phyloP scores from a whole-genome alignment of 352 stramenopile species.

The Globisporangium recalcitrans region DNA sequence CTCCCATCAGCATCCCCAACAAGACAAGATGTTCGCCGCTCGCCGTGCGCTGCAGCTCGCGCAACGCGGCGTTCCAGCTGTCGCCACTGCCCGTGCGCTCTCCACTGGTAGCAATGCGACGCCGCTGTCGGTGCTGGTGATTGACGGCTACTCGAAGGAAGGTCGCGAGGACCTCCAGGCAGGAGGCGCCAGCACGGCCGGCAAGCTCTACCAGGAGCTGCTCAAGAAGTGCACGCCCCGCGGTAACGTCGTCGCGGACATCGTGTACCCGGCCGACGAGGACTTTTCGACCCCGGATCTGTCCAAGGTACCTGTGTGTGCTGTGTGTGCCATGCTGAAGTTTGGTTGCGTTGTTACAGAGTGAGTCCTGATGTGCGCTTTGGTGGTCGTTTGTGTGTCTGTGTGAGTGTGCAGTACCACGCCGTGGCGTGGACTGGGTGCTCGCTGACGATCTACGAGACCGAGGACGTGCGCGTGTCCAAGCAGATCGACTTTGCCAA shows the following conservation, averaged over 20 bases:
- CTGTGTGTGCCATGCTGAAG: neutral
- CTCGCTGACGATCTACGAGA: slow-evolving; percentile 68
- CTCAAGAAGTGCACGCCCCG: slow-evolving; percentile 53
- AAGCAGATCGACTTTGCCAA: slow-evolving; percentile 74
- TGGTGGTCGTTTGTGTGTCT: neutral
- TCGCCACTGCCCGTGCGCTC: slow-evolving; percentile 10
- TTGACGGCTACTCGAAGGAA: slow-evolving; percentile 73
- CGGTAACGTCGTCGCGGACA: slow-evolving; percentile 44
- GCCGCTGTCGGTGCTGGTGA: slow-evolving; percentile 60
- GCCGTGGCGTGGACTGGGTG: slow-evolving; percentile 73
- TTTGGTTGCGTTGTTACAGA: neutral
- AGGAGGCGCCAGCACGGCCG: slow-evolving; percentile 58
- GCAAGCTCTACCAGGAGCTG: slow-evolving; percentile 63
- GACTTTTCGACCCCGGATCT: slow-evolving; percentile 59
- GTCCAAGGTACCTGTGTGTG: slow-evolving; percentile 30
- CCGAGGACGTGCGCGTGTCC: slow-evolving; percentile 46
- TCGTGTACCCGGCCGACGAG: slow-evolving; percentile 63
- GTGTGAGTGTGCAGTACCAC: slow-evolving; percentile 40
- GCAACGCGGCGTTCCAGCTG: neutral
- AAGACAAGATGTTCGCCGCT: neutral
- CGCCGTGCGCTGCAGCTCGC: slow-evolving; percentile 8
- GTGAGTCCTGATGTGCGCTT: slow-evolving; percentile 6
- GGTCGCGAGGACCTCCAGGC: slow-evolving; percentile 60
- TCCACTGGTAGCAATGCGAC: slow-evolving; percentile 22
- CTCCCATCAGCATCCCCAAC: neutral